phyloP scores from a whole-genome alignment of 345 rosid species.

The Euphorbia lathyris region DNA sequence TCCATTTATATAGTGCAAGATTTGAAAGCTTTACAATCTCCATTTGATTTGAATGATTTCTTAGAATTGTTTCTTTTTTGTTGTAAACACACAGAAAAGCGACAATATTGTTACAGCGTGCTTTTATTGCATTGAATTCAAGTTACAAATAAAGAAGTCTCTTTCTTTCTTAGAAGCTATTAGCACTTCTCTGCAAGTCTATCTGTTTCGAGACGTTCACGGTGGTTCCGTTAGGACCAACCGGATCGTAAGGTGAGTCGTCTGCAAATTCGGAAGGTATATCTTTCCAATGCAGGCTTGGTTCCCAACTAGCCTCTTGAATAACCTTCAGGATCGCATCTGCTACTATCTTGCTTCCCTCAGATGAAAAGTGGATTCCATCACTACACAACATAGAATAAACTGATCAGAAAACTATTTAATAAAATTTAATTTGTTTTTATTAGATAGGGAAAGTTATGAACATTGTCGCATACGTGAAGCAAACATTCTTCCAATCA shows the following conservation, averaged over 20 bases:
- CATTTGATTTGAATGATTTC: background rate
- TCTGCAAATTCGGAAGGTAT: slow-evolving; percentile 53
- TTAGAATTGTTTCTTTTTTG: background rate
- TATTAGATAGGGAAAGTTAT: background rate
- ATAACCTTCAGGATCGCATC: slow-evolving; percentile 56
- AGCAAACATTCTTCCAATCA: slow-evolving; percentile 18
- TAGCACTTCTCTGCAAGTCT: background rate
- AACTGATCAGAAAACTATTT: background rate
- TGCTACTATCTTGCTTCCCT: slow-evolving; percentile 61
- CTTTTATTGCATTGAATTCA: too few species aligned
- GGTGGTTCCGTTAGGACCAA: slow-evolving; percentile 12
- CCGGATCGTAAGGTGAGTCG: slow-evolving; percentile 29
- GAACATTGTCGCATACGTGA: too few species aligned
- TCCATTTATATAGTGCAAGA: background rate
- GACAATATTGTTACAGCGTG: too few species aligned
- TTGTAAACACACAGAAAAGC: background rate
- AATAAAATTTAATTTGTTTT: background rate
- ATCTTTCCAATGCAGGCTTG: slow-evolving; percentile 55
- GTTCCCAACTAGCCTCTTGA: slow-evolving; percentile 69
- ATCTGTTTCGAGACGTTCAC: slow-evolving; percentile 11
- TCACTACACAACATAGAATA: slow-evolving; percentile 40
- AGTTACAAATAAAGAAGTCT: background rate
- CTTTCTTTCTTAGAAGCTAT: background rate
- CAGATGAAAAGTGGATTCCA: slow-evolving; percentile 64
- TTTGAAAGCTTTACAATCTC: background rate